phyloP scores from a whole-genome alignment of 441 rosid species.

The Biscutella laevigata region DNA sequence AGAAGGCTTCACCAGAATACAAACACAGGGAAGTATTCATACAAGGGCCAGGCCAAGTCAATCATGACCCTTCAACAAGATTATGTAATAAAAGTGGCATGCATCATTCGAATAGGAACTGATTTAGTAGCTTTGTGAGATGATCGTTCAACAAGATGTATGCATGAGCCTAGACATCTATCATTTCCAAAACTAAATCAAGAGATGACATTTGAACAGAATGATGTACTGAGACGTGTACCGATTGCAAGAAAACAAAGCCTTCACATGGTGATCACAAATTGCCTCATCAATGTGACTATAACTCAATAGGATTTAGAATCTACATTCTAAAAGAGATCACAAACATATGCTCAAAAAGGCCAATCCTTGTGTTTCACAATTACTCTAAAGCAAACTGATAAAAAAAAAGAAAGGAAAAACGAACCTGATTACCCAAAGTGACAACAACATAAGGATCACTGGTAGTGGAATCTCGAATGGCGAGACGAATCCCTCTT shows the following conservation, averaged over 20 bases:
- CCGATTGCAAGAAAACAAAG: neutral
- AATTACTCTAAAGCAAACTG: no score
- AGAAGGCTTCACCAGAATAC: no score
- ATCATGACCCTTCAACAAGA: conserved; percentile 9
- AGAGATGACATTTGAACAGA: conserved; percentile 10
- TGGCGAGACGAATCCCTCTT: conserved; percentile 45
- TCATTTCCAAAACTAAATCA: no score
- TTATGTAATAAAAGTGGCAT: no score
- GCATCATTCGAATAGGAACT: no score
- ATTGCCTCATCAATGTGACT: conserved; percentile 17
- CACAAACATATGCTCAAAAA: no score
- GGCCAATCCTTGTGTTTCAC: conserved; percentile 4
- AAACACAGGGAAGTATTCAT: no score
- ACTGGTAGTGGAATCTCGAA: conserved; percentile 39
- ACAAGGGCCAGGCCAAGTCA: conserved; percentile 12
- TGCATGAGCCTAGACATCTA: no score
- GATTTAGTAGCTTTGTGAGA: no score
- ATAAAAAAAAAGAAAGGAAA: no score
- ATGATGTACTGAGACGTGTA: neutral
- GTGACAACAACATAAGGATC: conserved; percentile 49
- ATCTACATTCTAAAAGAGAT: no score
- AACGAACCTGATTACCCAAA: conserved; percentile 33
- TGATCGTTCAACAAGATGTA: no score
- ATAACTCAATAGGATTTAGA: neutral
- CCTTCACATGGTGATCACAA: conserved; percentile 18